Conservation (phyloP, 2,329 filamentous ascomycete species). For the Ramichloridium luteum region DNA sequence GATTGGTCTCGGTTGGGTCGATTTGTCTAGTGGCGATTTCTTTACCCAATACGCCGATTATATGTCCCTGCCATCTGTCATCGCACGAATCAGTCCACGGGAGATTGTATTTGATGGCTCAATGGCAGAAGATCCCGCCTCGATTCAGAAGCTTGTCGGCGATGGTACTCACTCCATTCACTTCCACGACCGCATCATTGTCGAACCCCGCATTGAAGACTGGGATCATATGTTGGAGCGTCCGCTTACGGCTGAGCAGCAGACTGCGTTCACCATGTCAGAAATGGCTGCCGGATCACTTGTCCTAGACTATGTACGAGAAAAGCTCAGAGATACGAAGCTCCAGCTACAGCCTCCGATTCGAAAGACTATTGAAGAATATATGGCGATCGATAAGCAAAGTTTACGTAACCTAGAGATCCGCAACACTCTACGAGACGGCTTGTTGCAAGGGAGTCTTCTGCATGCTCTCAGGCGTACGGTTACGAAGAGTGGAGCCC, state of each 20-base stretch:
- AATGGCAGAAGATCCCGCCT: constrained; percentile 31
- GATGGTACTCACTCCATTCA: constrained; percentile 55
- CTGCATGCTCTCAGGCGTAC: constrained; percentile 83
- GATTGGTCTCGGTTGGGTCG: constrained; percentile 82
- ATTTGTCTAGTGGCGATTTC: constrained; percentile 90
- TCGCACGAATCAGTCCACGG: constrained; percentile 70
- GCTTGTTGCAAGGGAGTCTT: constrained; percentile 66
- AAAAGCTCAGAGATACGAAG: constrained; percentile 62
- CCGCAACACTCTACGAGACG: constrained; percentile 71
- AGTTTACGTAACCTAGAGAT: constrained; percentile 84
- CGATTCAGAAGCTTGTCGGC: constrained; percentile 20
- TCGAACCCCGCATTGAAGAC: constrained; percentile 40
- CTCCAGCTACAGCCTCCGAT: constrained; percentile 76
- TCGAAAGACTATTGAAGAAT: constrained; percentile 59
- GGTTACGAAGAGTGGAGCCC: constrained; percentile 79
- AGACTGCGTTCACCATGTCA: constrained; percentile 47
- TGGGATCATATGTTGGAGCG: constrained; percentile 73
- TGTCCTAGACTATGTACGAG: constrained; percentile 72
- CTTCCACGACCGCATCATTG: constrained; percentile 44
- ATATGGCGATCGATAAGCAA: constrained; percentile 86
- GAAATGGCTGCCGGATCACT: constrained; percentile 69
- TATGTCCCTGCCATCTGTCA: constrained; percentile 59
- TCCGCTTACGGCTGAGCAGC: constrained; percentile 44
- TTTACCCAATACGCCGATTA: constrained; percentile 67
- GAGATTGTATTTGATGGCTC: constrained; percentile 64